phyloP scores from a whole-genome alignment of 176 grass and related monocot species.

The Oryza officinalis region DNA sequence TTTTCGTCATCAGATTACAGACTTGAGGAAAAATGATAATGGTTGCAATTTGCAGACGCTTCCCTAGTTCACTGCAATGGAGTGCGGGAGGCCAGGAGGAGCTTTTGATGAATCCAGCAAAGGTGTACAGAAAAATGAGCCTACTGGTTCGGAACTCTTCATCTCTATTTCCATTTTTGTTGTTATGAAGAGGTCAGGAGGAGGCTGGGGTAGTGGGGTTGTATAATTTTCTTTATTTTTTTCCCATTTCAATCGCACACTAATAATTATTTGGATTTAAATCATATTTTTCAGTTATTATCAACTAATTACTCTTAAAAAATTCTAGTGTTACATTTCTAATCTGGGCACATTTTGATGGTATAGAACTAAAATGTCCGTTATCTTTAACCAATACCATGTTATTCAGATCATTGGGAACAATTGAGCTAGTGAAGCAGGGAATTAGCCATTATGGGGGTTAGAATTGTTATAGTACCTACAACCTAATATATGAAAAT shows the following conservation, averaged over 20 bases:
- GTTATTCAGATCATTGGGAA: neutral
- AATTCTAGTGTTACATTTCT: neutral
- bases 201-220: neutral
- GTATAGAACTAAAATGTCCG: neutral
- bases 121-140: neutral
- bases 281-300: neutral
- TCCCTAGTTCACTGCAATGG: neutral
- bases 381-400: neutral
- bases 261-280: neutral
- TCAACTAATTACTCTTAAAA: neutral
- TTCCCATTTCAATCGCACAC: neutral
- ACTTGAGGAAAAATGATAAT: neutral
- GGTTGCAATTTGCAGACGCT: neutral
- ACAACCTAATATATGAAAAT: neutral
- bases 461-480: slow-evolving; percentile 7
- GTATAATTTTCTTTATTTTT: neutral
- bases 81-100: neutral
- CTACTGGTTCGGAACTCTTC: neutral
- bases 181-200: neutral
- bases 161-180: neutral
- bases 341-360: neutral
- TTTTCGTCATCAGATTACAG: neutral
- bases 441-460: neutral
- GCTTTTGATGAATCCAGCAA: neutral
- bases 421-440: neutral